These are phyloP conservation scores for Cytospora chrysosperma DNA, from an alignment of 2,329 filamentous ascomycete genomes.

Conservation along the genomic window DNA sequence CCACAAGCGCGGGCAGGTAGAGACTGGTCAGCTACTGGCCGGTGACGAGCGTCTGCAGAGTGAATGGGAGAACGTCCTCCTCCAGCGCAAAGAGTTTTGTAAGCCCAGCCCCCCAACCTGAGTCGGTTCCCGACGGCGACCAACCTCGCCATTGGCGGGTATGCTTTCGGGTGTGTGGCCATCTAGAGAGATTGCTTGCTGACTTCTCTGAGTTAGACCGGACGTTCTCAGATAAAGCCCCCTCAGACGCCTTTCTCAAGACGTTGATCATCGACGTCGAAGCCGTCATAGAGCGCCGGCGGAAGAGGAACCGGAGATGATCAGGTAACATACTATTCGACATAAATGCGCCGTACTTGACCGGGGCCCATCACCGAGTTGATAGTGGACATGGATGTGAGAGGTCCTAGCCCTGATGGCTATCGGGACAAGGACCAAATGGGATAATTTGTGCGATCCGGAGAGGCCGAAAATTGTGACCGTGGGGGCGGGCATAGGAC, in stretches of 20 bases:
- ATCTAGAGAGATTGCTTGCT: not conserved
- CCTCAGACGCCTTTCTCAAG: not conserved
- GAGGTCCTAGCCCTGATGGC: not conserved
- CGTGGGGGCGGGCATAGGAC: not conserved
- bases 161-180: not conserved
- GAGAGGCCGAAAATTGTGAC: not conserved
- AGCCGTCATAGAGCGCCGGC: not conserved
- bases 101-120: not conserved
- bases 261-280: constrained; percentile 10
- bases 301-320: not conserved
- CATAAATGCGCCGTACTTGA: not conserved
- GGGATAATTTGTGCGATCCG: not conserved
- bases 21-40: constrained; percentile 25
- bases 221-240: not conserved
- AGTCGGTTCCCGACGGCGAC: not conserved
- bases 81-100: constrained; percentile 13
- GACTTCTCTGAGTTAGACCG: not conserved
- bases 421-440: not conserved
- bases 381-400: not conserved
- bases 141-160: not conserved
- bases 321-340: not conserved
- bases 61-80: constrained; percentile 13
- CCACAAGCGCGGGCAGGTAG: constrained; percentile 17
- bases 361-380: not conserved
- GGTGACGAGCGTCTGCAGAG: constrained; percentile 3